These are phyloP conservation scores for Lasiodiplodia gonubiensis DNA, from an alignment of 2,329 filamentous ascomycete species.

Conservation along the genomic window DNA sequence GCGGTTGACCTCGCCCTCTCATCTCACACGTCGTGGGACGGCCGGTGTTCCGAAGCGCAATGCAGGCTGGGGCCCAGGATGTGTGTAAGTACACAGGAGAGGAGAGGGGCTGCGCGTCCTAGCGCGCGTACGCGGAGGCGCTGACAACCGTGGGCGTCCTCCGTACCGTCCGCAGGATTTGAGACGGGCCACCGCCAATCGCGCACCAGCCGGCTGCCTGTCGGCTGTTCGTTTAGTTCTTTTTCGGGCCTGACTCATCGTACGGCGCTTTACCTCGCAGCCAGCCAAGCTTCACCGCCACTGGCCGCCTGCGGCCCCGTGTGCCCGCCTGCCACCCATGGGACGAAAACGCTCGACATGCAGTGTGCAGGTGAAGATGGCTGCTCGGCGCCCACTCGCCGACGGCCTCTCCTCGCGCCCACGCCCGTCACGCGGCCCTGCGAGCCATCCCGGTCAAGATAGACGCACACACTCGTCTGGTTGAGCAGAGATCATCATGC, in stretches of 20 bases:
- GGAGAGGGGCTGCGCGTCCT: background rate
- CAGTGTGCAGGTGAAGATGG: constrained; percentile 22
- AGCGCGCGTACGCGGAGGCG: constrained; percentile 11
- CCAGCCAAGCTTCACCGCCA: constrained; percentile 24
- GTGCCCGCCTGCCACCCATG: constrained; percentile 19
- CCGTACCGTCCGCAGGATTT: constrained; percentile 18
- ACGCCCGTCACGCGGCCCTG: constrained; percentile 13
- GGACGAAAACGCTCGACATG: constrained; percentile 23
- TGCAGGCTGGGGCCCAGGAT: background rate
- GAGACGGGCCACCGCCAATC: constrained; percentile 11
- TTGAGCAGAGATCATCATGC: constrained; percentile 9
- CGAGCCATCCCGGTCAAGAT: constrained; percentile 10
- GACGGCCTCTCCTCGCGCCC: constrained; percentile 4
- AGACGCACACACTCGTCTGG: constrained; percentile 12
- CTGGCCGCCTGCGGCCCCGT: constrained; percentile 16
- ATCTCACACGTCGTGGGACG: constrained; percentile 9
- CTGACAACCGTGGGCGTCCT: constrained; percentile 6
- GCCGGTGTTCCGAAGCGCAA: constrained; percentile 10
- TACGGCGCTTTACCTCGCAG: constrained; percentile 2
- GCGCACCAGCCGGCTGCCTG: background rate
- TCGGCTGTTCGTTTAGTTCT: constrained; percentile 11
- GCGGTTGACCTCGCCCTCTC: constrained; percentile 9
- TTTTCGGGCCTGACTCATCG: constrained; percentile 20
- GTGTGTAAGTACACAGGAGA: background rate
- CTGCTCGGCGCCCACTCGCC: constrained; percentile 5